These are phyloP conservation scores for Ceratobasidium papillatum DNA, from an alignment of 1,284 basidiomycete species.

Conservation along the genomic window DNA sequence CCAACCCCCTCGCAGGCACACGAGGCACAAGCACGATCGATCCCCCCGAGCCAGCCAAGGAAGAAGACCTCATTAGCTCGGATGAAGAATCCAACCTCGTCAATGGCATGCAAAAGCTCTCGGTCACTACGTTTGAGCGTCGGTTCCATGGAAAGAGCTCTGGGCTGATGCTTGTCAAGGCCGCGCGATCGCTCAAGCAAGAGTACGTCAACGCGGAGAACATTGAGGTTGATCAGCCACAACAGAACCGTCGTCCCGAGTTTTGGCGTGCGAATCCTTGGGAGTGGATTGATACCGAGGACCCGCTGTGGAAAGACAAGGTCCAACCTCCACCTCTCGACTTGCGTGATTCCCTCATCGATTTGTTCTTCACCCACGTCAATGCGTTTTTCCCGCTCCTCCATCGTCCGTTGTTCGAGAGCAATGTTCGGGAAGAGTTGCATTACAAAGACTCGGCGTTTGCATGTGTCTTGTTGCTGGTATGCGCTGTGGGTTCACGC, in stretches of 20 bases:
- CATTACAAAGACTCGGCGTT: slow-evolving; percentile 70
- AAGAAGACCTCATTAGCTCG: slow-evolving; percentile 40
- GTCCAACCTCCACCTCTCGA: slow-evolving; percentile 69
- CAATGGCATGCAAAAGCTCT: slow-evolving; percentile 40
- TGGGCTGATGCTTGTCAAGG: slow-evolving; percentile 68
- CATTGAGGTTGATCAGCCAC: not conserved
- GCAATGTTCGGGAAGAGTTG: slow-evolving; percentile 63
- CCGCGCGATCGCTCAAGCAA: slow-evolving; percentile 71
- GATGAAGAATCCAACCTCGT: slow-evolving; percentile 44
- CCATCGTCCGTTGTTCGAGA: slow-evolving; percentile 78
- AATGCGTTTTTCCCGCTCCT: slow-evolving; percentile 77
- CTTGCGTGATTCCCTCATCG: slow-evolving; percentile 67
- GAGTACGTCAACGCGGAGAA: slow-evolving; percentile 58
- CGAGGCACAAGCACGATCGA: slow-evolving; percentile 38
- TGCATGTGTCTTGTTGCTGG: slow-evolving; percentile 71
- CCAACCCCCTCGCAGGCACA: slow-evolving; percentile 14
- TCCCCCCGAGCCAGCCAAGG: slow-evolving; percentile 26
- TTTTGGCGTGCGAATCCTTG: slow-evolving; percentile 51
- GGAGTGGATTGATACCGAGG: slow-evolving; percentile 57
- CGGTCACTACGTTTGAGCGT: slow-evolving; percentile 41
- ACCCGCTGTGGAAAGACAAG: slow-evolving; percentile 49
- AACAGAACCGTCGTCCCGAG: slow-evolving; percentile 46
- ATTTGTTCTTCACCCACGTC: slow-evolving; percentile 71
- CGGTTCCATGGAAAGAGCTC: slow-evolving; percentile 53
- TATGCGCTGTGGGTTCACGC: slow-evolving; percentile 78